Percentiles rank a stretch among this genome's conserved stretches.
Evolutionary conservation across 805 yeast genomes (phyloP).

Genomic region (Yarrowia alimentaria): DNA sequence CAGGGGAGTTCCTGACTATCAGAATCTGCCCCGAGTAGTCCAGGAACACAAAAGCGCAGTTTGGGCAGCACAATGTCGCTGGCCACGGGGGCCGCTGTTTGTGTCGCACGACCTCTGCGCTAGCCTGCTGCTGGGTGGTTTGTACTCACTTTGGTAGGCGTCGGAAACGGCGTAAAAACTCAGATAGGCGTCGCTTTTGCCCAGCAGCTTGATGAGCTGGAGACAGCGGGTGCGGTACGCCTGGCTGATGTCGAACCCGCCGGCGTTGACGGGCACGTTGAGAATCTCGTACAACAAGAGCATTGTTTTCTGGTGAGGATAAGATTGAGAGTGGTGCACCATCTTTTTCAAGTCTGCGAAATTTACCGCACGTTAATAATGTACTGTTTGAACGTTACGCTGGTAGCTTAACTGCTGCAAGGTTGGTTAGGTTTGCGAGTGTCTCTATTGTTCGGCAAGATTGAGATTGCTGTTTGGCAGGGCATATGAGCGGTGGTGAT

Average conservation of each 20-base stretch:
- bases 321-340: neutral
- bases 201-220: constrained; percentile 24
- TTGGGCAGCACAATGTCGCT: too few species aligned
- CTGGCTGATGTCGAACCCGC: constrained; percentile 25
- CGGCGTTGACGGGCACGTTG: constrained; percentile 19
- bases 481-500: constrained; percentile 14
- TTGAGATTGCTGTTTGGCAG: constrained; percentile 19
- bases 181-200: constrained; percentile 22
- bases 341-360: constrained; percentile 1
- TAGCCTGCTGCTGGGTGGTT: neutral
- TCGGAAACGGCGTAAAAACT: constrained; percentile 25
- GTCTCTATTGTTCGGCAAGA: constrained; percentile 23
- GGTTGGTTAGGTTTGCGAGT: constrained; percentile 3
- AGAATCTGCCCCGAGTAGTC: too few species aligned
- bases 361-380: constrained; percentile 11
- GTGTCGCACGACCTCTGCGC: neutral
- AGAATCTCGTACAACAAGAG: constrained; percentile 19
- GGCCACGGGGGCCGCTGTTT: too few species aligned
- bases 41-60: too few species aligned
- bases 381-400: constrained; percentile 21
- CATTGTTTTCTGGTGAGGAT: constrained; percentile 14
- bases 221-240: constrained; percentile 21
- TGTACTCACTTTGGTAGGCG: constrained; percentile 21
- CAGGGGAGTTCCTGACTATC: too few species aligned
- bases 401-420: constrained; percentile 6